Base-by-base conservation (phyloP, 2,329 filamentous ascomycete species). In the Exophiala oligosperma region DNA sequence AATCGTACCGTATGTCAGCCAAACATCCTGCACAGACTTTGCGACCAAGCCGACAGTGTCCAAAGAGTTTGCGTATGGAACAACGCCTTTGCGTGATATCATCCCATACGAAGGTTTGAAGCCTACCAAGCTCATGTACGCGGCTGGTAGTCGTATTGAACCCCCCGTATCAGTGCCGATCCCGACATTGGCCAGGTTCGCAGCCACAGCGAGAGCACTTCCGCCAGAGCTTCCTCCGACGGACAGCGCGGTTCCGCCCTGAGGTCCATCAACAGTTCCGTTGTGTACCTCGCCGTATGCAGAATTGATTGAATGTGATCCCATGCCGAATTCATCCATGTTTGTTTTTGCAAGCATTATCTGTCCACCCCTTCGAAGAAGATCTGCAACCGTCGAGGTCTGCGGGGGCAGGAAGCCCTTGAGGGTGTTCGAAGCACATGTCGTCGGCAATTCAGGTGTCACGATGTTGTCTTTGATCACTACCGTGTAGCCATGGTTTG, bases 311-410 rank as follows among this genome's bases (percentile, higher is more conserved):
- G 87, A 89, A 70, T 96, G 88, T 7, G 91, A 95, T 1, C 92
- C 92, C 92, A 96, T 96, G 28, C 92, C 92, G 71, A 96, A 96
- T 71, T 96, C 94, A 74, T 97, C 94, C 79, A 97, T 86, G 71
- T 96, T 96, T 1, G 91, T 92, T 74, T 96, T 48, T 48, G 46
- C 46, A 26, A 48, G 46, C 23, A 48, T n/a, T 14, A 12, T 26
- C 46, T 28, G 12, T 23, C 46, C 46, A 28, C 11, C 46, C 32
- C 46, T 48, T 26, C 32, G n/a, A 11, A 48, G 26, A n/a, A 26
- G 26, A 28, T 48, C 46, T 35, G 95, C 85, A 17, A 97, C 86
- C 7, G 90, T 93, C 17, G 93, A 91, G 70, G 92, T 85, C 73
- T 89, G 93, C 3, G 92, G 90, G 60, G 89, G 91, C 37, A 73